phyloP scores from a whole-genome alignment of 192 early-diverging fungal genomes.

The Mortierella hygrophila region DNA sequence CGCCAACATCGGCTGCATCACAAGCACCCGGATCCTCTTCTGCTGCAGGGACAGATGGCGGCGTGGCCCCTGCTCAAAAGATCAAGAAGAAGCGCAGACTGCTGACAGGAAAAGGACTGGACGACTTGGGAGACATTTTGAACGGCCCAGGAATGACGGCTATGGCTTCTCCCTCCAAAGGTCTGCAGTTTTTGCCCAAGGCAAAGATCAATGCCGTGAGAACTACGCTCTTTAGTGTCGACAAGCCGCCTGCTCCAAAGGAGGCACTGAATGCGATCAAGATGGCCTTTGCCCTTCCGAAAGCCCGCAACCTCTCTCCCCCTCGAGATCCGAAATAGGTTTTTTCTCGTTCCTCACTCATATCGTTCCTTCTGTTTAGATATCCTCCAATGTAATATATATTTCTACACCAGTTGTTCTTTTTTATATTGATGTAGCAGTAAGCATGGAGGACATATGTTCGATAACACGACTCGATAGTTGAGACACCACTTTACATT shows the following conservation, averaged over 20 bases:
- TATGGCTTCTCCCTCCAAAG: slow-evolving; percentile 17
- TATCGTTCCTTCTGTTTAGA: background rate
- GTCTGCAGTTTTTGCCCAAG: slow-evolving; percentile 20
- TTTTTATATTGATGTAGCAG: too few relatives aligned
- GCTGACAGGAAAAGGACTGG: slow-evolving; percentile 42
- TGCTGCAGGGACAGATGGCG: background rate
- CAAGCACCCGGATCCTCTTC: background rate
- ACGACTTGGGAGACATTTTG: slow-evolving; percentile 48
- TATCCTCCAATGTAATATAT: background rate
- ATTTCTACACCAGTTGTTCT: too few relatives aligned
- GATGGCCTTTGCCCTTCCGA: slow-evolving; percentile 38
- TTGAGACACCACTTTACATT: too few relatives aligned
- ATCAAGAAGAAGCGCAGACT: slow-evolving; percentile 51
- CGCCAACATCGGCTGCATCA: background rate
- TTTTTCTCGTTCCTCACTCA: background rate
- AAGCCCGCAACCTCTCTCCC: slow-evolving; percentile 20
- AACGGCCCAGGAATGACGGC: slow-evolving; percentile 31
- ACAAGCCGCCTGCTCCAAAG: slow-evolving; percentile 18
- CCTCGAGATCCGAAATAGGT: background rate
- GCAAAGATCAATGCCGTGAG: background rate
- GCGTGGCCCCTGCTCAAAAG: background rate
- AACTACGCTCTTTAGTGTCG: background rate
- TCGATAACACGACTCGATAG: too few relatives aligned
- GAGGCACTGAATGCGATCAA: slow-evolving; percentile 49
- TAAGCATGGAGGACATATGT: too few relatives aligned